These are phyloP conservation scores for Epithemia pelagica DNA, from an alignment of 108 stramenopile genomes.

Conservation along the genomic window DNA sequence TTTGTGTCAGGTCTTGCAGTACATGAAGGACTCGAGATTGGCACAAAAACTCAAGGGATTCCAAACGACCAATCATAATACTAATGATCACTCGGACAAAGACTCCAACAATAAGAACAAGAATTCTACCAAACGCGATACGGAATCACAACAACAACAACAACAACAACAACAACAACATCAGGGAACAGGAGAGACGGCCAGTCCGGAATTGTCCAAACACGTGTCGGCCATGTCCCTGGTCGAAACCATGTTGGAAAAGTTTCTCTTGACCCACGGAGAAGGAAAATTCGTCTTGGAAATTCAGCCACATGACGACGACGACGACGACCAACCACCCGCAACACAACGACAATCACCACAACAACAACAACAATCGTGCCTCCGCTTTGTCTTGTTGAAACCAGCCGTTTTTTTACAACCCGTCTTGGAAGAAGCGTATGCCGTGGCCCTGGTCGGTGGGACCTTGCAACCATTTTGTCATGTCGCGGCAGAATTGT, in stretches of 20 bases:
- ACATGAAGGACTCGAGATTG: constrained; percentile 75
- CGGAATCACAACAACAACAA: not conserved
- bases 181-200: not conserved
- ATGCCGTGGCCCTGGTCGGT: constrained; percentile 91
- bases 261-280: constrained; percentile 32
- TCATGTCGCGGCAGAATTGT: constrained; percentile 84
- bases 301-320: not conserved
- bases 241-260: constrained; percentile 67
- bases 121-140: not conserved
- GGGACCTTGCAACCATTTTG: constrained; percentile 93
- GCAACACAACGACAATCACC: not conserved
- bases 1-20: constrained; percentile 82
- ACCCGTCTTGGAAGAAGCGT: constrained; percentile 67
- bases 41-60: constrained; percentile 87
- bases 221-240: constrained; percentile 80
- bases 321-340: constrained; percentile 7
- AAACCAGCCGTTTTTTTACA: constrained; percentile 77
- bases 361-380: not conserved
- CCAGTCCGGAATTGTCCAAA: constrained; percentile 37
- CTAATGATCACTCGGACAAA: constrained; percentile 21
- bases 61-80: too few species aligned
- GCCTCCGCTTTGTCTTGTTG: constrained; percentile 71
- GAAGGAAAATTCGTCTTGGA: constrained; percentile 75
- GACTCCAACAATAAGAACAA: not conserved
- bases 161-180: not conserved